Evolutionary conservation across 768 basidiomycete genomes (phyloP), one percentile per base, ranked within the genome.

Genomic region (Crepidotus variabilis): DNA sequence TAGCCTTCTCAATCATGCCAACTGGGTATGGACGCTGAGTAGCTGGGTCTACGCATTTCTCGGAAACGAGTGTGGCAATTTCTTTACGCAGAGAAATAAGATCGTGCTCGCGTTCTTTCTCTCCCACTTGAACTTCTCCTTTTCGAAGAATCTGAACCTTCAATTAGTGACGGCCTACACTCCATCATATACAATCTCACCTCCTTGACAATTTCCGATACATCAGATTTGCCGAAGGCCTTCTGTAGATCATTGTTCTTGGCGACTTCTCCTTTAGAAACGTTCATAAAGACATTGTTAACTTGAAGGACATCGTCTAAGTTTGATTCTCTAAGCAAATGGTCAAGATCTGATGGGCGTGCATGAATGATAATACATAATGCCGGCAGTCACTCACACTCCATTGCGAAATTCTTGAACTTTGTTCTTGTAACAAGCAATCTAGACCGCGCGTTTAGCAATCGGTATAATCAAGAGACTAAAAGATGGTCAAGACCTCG

Each of bases 351-450:
- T 32, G 47, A 21, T 20, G 49, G 21, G 6, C 8, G 20, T n/a
- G 23, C 47, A 46, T 33, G 28, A 8, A 32, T 28, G 49, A 8
- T n/a, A 16, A 23, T 34, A 34, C 47, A 39, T 22, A 22, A 55
- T 34, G n/a, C 47, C 28, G 33, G 7, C 6, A 23, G 55, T 18
- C 24, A 76, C 87, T 68, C 71, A 92, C 87, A 96, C 90, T 59
- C 94, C 94, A 56, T 83, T 92, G 57, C 97, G 78, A 84, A 88
- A 99, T 70, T 97, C 95, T 63, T 95, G 92, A 23, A 99, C 97
- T 73, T 98, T 98, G 74, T 99, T 99, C 79, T 98, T 96, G 78
- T 98, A 99, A 72, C 94, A 97, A 35, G 97, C 96, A 65, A 99
- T 90, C 96, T 80, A 53, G 10, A 28, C 22, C 18, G 13, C 36